Percentiles rank a stretch among this genome's conserved stretches.
phyloP scores from a whole-genome alignment of 495 filamentous ascomycete species.

The Lepidopterella palustris region DNA sequence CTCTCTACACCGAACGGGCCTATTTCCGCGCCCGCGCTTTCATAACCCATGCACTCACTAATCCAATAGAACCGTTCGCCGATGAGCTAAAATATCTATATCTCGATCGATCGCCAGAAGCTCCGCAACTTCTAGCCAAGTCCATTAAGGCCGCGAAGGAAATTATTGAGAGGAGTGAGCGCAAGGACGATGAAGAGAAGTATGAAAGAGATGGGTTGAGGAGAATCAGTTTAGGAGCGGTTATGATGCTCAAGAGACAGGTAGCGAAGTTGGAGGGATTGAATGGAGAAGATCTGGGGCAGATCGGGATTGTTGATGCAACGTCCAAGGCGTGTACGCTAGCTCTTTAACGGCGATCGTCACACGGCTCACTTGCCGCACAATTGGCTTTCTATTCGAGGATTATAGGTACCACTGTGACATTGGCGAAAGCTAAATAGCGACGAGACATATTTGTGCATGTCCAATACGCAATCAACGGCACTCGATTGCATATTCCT shows the following conservation, averaged over 20 bases:
- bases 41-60: conserved; percentile 44
- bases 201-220: conserved; percentile 27
- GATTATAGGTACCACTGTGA: too few relatives aligned
- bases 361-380: too few relatives aligned
- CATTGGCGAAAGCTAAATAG: too few relatives aligned
- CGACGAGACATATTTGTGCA: too few relatives aligned
- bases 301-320: too few relatives aligned
- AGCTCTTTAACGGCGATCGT: too few relatives aligned
- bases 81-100: conserved; percentile 50
- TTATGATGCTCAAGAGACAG: conserved; percentile 39
- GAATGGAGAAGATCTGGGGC: too few relatives aligned
- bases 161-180: conserved; percentile 31
- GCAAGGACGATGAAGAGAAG: conserved; percentile 6
- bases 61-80: conserved; percentile 41
- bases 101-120: conserved; percentile 14
- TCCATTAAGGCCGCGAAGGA: conserved; percentile 35
- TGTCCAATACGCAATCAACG: too few relatives aligned
- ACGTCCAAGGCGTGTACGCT: too few relatives aligned
- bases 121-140: conserved; percentile 37
- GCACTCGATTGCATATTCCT: too few relatives aligned
- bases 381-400: too few relatives aligned
- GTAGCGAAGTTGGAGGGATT: conserved; percentile 35
- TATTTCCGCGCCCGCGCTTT: conserved; percentile 50
- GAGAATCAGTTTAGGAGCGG: conserved; percentile 36
- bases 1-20: conserved; percentile 50